Conservation (phyloP, 345 rosid species). For the Aquilaria malaccensis region DNA sequence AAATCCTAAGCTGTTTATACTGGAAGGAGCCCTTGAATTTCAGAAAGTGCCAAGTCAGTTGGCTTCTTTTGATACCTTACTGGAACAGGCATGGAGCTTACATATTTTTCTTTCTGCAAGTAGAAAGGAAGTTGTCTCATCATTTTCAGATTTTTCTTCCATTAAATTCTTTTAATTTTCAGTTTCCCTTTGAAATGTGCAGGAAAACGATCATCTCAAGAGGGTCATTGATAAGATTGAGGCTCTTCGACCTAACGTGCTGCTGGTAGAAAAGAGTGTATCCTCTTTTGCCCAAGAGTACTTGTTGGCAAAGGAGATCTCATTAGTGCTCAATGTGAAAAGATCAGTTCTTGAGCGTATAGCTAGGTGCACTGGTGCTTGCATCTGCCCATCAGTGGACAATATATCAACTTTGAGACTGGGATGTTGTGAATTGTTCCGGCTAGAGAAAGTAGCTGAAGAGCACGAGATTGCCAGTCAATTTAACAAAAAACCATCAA, state of each 20-base stretch:
- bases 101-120: conserved; percentile 1
- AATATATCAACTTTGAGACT: conserved; percentile 45
- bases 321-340: conserved; percentile 87
- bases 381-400: conserved; percentile 63
- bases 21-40: conserved; percentile 93
- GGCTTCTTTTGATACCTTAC: conserved; percentile 83
- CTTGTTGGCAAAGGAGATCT: conserved; percentile 81
- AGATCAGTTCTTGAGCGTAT: conserved; percentile 77
- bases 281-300: conserved; percentile 82
- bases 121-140: not conserved
- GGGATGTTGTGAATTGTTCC: conserved; percentile 88
- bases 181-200: conserved; percentile 17
- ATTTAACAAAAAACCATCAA: conserved; percentile 65
- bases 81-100: conserved; percentile 61
- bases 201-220: conserved; percentile 93
- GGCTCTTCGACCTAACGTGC: conserved; percentile 85
- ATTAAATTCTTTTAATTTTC: not conserved
- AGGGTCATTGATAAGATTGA: conserved; percentile 75
- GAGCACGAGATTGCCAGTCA: conserved; percentile 64
- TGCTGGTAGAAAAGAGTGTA: conserved; percentile 91
- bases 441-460: conserved; percentile 65
- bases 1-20: conserved; percentile 74
- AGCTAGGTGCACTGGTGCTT: conserved; percentile 89
- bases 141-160: not conserved
- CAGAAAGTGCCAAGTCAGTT: conserved; percentile 74